Evolutionary conservation across 1,139 yeast species (phyloP), one percentile per base, ranked within the genome.

Genomic region (Saccharomyces hybrid): DNA sequence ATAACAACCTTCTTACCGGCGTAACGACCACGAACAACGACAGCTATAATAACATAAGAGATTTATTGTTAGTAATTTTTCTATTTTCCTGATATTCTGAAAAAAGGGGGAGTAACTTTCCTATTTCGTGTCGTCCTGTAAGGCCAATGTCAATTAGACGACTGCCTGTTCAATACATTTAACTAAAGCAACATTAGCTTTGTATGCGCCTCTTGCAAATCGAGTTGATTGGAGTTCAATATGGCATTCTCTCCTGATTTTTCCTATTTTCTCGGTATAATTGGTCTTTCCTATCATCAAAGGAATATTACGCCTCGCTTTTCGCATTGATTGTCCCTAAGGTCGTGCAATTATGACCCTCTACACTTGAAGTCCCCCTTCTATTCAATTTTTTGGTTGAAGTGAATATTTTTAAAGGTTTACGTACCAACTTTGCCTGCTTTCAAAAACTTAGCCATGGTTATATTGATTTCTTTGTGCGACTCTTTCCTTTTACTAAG

Each of bases 1-100:
- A 95, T 90, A 78, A 95, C 99, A 69, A 95, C 99, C 88, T 95
- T 95, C 89, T 91, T 93, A 84, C 99, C 99, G 78, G 99, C 99
- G 88, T 84, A 93, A 84, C 99, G 95, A 77, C 99, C 99, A 80
- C 98, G 95, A 80, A 93, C 96, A 78, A 93, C 91, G 81, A 93
- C 91, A 82, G 99, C 98, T 88, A 23, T 23, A 23, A 23, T 23
- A 23, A 23, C n/a, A n/a, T n/a, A n/a, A 93, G 97, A 64, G 95
- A 76, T 83, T 93, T 95, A 82, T 58, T 59, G 64, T 66, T 64
- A 66, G 63, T 63, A 9, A 6, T 7, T 16, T 38, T 38, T 38
- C 25, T 16, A 16, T 38, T 38, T 16, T 38, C 5, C 4, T 16
- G 13, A 38, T 38, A 16, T 4, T 8, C 9, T 38, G 13, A 16